Evolutionary conservation across 2,329 filamentous ascomycete genomes (phyloP).

Genomic region (Colletotrichum graminicola): DNA sequence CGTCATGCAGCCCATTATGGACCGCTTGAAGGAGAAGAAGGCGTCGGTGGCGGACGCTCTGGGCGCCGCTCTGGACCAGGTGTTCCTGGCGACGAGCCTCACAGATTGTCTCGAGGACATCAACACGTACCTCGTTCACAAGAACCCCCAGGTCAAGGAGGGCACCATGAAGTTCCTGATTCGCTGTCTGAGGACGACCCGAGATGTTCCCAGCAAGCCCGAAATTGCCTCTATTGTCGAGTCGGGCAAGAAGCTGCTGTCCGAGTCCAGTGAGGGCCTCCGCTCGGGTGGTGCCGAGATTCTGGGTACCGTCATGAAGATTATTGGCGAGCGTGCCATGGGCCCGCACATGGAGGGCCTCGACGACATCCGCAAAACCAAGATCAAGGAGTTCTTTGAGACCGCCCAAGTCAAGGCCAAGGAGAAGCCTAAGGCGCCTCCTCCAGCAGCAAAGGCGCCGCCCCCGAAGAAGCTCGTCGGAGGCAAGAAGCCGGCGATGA

Average conservation of each 20-base stretch:
- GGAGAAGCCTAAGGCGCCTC: slow-evolving; percentile 84
- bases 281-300: slow-evolving; percentile 92
- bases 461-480: slow-evolving; percentile 63
- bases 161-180: slow-evolving; percentile 95
- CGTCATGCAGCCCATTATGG: slow-evolving; percentile 91
- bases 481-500: slow-evolving; percentile 58
- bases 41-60: slow-evolving; percentile 88
- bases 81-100: slow-evolving; percentile 75
- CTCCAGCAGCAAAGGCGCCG: slow-evolving; percentile 66
- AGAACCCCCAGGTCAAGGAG: slow-evolving; percentile 98
- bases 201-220: slow-evolving; percentile 84
- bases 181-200: slow-evolving; percentile 84
- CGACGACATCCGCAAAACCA: slow-evolving; percentile 94
- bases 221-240: slow-evolving; percentile 92
- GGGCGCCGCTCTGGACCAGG: slow-evolving; percentile 82
- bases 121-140: slow-evolving; percentile 85
- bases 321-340: slow-evolving; percentile 97
- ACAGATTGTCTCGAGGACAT: slow-evolving; percentile 94
- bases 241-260: slow-evolving; percentile 86
- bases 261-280: slow-evolving; percentile 87
- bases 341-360: slow-evolving; percentile 90
- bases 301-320: slow-evolving; percentile 96
- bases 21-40: slow-evolving; percentile 98
- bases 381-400: slow-evolving; percentile 93
- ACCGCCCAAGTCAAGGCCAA: slow-evolving; percentile 64